Evolutionary conservation across 495 filamentous ascomycete genomes (phyloP).

Genomic region (Lophiostoma macrostomum): DNA sequence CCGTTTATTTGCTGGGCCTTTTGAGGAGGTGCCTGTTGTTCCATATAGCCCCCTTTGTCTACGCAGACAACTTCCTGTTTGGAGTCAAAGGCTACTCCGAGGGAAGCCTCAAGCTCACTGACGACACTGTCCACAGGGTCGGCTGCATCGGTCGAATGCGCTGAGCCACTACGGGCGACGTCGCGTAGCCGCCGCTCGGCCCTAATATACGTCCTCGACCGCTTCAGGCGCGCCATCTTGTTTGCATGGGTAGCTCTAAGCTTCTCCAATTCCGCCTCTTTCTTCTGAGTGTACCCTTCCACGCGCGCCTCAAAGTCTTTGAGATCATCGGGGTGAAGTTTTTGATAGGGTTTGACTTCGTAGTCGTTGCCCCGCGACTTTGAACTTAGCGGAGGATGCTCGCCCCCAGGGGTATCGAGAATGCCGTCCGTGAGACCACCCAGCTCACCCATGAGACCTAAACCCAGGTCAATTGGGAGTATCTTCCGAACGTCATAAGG

Average conservation of each 20-base stretch:
- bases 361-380: conserved; percentile 24
- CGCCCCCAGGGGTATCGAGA: conserved; percentile 55
- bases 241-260: conserved; percentile 75
- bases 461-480: conserved; percentile 77
- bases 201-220: conserved; percentile 45
- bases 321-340: conserved; percentile 63
- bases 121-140: conserved; percentile 38
- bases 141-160: conserved; percentile 2
- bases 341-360: conserved; percentile 39
- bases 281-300: conserved; percentile 58
- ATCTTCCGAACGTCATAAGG: conserved; percentile 80
- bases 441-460: conserved; percentile 84
- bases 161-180: conserved; percentile 22
- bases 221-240: conserved; percentile 69
- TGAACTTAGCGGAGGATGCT: conserved; percentile 20
- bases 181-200: conserved; percentile 39
- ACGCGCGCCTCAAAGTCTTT: conserved; percentile 76
- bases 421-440: conserved; percentile 77
- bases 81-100: conserved; percentile 34
- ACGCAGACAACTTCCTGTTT: conserved; percentile 38
- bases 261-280: conserved; percentile 73
- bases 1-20: conserved; percentile 25
- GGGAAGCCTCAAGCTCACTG: conserved; percentile 34
- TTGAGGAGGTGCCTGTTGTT: conserved; percentile 20
- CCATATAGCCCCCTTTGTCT: conserved; percentile 41